Percentiles rank a stretch among this genome's conserved stretches.
phyloP scores from a whole-genome alignment of 2,329 filamentous ascomycete genomes.

The Nemania sp. region DNA sequence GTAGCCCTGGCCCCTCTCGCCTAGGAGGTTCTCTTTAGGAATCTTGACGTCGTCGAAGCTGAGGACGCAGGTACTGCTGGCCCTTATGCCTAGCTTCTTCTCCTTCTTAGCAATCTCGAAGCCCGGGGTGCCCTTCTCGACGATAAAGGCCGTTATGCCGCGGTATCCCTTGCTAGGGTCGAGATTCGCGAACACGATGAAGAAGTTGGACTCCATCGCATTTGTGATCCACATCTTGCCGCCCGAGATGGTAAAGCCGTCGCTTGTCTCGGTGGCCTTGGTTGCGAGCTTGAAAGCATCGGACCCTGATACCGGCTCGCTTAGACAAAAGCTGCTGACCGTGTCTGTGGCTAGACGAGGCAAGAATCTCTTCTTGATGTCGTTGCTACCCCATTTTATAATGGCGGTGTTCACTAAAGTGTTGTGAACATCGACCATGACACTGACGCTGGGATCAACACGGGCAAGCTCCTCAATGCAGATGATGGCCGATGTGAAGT shows the following conservation, averaged over 20 bases:
- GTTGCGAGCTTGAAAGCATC: conserved; percentile 96
- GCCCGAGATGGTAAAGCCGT: conserved; percentile 85
- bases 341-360: conserved; percentile 89
- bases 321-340: conserved; percentile 89
- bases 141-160: conserved; percentile 93
- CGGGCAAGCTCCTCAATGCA: conserved; percentile 95
- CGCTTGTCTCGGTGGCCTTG: conserved; percentile 79
- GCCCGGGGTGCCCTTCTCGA: conserved; percentile 86
- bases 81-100: conserved; percentile 97
- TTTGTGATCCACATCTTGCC: conserved; percentile 99
- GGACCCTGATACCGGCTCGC: conserved; percentile 88
- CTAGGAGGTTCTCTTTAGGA: conserved; percentile 84
- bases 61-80: conserved; percentile 93
- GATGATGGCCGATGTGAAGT: conserved; percentile 94
- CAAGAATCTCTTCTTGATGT: conserved; percentile 82
- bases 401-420: conserved; percentile 95
- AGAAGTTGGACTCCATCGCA: conserved; percentile 88
- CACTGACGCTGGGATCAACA: conserved; percentile 91
- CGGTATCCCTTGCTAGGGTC: conserved; percentile 92
- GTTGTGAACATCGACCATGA: conserved; percentile 97
- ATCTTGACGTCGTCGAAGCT: conserved; percentile 97
- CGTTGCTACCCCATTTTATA: conserved; percentile 77
- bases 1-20: conserved; percentile 89
- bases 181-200: conserved; percentile 97
- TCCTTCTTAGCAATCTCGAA: conserved; percentile 99